Base-by-base conservation (phyloP, 192 early-diverging fungal species). In the Piromyces finnis region DNA sequence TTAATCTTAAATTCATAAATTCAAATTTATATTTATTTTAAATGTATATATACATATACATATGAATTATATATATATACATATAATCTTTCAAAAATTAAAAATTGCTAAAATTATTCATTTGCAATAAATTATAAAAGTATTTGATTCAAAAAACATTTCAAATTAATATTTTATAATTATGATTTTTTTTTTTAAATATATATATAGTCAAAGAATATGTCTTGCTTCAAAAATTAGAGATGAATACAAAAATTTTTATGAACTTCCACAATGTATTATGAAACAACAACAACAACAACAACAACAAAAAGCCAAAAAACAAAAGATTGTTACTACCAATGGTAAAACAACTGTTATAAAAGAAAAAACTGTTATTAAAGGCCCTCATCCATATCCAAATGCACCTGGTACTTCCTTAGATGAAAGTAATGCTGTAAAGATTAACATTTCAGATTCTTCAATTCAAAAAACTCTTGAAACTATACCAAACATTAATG, bases 191-290 rank as follows among this genome's bases (percentile, higher is more conserved):
- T n/a, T n/a, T n/a, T n/a, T n/a, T n/a, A n/a, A n/a, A n/a, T n/a
- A n/a, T n/a, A n/a, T n/a, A n/a, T 77, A 35, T 29, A 89, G 91
- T 81, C 92, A 94, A 84, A 87, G 90, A 77, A 80, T 90, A 28
- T 92, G 91, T 83, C 82, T 95, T 28, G 86, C 91, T 27, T 86
- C 90, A 30, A 95, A 95, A 86, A 90, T 94, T 79, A 79, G 86
- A 78, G 94, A 94, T 77, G 94, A 95, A 82, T 95, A 92, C 83
- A 86, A 87, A 32, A 78, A 89, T 17, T 86, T 92, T 26, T 86
- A 86, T 35, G 88, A 86, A 78, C 84, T 94, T 26, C 93, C 94
- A 59, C 83, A 87, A 29, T 88, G 86, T 28, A 85, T 94, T 30
- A 82, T 86, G 78, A 85, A 86, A 82, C 87, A 87, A 30, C 86